These are phyloP conservation scores for Gigaspora rosea DNA, from an alignment of 192 early-diverging fungal species.

Conservation along the genomic window DNA sequence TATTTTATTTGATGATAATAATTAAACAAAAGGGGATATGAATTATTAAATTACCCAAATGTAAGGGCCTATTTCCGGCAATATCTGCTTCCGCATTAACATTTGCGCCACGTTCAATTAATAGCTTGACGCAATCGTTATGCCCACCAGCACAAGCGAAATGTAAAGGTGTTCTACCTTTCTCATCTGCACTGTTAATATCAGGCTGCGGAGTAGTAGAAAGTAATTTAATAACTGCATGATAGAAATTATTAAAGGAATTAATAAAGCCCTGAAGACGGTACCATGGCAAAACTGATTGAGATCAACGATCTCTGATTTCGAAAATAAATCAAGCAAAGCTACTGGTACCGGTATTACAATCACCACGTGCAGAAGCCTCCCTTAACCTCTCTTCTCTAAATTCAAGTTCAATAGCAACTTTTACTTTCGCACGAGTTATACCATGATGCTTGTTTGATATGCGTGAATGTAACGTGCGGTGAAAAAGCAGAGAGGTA, in stretches of 20 bases:
- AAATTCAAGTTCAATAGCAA: conserved; percentile 14
- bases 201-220: conserved; percentile 1
- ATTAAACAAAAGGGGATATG: not conserved
- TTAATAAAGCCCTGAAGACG: not conserved
- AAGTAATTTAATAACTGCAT: conserved; percentile 21
- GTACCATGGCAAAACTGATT: not conserved
- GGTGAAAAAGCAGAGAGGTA: conserved; percentile 3
- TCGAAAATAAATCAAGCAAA: not conserved
- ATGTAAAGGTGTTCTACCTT: conserved; percentile 31
- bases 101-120: conserved; percentile 25
- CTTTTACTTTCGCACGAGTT: conserved; percentile 2
- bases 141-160: conserved; percentile 28
- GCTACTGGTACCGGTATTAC: not conserved
- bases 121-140: not conserved
- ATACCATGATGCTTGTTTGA: conserved; percentile 20
- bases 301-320: not conserved
- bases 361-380: conserved; percentile 15
- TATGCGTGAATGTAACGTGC: conserved; percentile 21
- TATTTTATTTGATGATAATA: too few species aligned
- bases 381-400: conserved; percentile 18
- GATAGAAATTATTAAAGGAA: not conserved
- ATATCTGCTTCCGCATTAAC: conserved; percentile 27
- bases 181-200: conserved; percentile 21
- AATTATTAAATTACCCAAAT: conserved; percentile 14
- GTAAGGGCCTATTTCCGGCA: conserved; percentile 29